A percentile compares a stretch with the other conserved stretches of the same genome.
These are phyloP conservation scores for Aspergillus cristatus DNA, from an alignment of 495 filamentous ascomycete genomes.

Conservation along the genomic window DNA sequence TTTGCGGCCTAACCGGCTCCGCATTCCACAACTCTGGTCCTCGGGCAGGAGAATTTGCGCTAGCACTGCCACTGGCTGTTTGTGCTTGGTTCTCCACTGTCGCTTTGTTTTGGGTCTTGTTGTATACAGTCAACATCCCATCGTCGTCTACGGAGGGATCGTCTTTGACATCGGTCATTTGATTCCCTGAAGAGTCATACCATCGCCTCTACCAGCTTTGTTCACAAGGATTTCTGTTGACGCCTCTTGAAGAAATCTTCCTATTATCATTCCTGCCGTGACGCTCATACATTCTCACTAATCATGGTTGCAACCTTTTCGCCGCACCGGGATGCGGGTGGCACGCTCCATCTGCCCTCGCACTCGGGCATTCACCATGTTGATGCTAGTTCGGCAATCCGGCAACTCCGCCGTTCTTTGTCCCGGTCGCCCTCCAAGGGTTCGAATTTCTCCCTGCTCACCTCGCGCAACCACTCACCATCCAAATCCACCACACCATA, in stretches of 20 bases:
- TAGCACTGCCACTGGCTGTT: not conserved
- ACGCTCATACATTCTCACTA: constrained; percentile 7
- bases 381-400: constrained; percentile 65
- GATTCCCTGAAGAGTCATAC: too few species aligned
- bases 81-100: not conserved
- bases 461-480: constrained; percentile 47
- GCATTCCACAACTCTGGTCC: not conserved
- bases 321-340: constrained; percentile 55
- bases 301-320: constrained; percentile 47
- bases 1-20: not conserved
- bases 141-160: too few species aligned
- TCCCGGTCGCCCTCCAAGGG: constrained; percentile 80
- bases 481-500: constrained; percentile 32
- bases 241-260: not conserved
- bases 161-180: too few species aligned
- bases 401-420: constrained; percentile 71
- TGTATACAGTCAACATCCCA: too few species aligned
- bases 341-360: constrained; percentile 72
- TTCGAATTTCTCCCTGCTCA: constrained; percentile 54
- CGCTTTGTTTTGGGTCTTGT: too few species aligned
- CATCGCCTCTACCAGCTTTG: too few species aligned
- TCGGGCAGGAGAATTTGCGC: not conserved
- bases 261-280: constrained; percentile 12
- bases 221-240: too few species aligned
- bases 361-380: constrained; percentile 74